Evolutionary conservation across 768 basidiomycete species (phyloP).

Genomic region (Collybia mongolica): DNA sequence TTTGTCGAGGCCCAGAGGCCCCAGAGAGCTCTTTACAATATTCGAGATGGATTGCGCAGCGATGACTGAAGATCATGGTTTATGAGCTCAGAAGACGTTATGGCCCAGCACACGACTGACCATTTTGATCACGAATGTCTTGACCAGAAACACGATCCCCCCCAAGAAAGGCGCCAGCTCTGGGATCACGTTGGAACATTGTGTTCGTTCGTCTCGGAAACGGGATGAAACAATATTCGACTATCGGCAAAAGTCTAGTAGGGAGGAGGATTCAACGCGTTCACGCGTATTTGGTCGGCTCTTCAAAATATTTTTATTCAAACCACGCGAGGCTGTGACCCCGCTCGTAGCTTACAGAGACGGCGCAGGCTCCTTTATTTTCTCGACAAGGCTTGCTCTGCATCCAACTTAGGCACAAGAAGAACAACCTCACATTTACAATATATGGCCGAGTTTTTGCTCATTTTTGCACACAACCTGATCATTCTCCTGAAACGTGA

Average conservation of each 20-base stretch:
- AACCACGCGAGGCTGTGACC: background rate
- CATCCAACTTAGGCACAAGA: too few species aligned
- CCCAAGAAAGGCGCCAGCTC: conserved; percentile 90
- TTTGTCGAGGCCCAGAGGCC: conserved; percentile 93
- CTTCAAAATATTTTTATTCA: conserved; percentile 11
- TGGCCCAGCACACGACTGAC: conserved; percentile 39
- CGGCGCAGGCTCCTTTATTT: too few species aligned
- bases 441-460: too few species aligned
- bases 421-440: too few species aligned
- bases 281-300: conserved; percentile 22
- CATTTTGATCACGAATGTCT: conserved; percentile 97
- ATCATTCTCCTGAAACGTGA: too few species aligned
- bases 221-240: conserved; percentile 6
- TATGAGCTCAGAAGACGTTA: background rate
- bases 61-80: conserved; percentile 57
- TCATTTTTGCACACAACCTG: too few species aligned
- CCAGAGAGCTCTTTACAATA: conserved; percentile 93
- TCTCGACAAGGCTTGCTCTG: too few species aligned
- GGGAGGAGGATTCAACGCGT: conserved; percentile 17
- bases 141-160: conserved; percentile 93
- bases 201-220: conserved; percentile 9
- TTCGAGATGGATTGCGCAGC: conserved; percentile 97
- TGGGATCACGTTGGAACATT: conserved; percentile 91
- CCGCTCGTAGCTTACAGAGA: too few species aligned
- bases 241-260: background rate